Evolutionary conservation across 768 basidiomycete species (phyloP), one percentile per base, ranked within the genome.

Genomic region (Tricholoma flavovirens): DNA sequence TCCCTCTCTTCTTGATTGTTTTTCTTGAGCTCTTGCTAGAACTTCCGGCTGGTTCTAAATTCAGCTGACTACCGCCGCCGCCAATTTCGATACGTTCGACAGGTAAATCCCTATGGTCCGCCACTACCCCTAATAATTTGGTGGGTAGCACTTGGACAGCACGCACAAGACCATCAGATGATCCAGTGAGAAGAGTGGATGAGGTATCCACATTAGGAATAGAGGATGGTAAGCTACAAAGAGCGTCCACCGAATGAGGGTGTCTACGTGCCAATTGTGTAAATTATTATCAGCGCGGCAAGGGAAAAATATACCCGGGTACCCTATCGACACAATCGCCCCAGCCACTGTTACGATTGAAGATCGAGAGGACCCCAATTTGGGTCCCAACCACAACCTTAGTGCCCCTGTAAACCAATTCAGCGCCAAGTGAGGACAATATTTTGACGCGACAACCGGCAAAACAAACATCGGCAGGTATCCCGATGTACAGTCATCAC

Each of bases 371-470:
- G 15, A 94, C 87, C 52, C 95, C 95, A 35, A 91, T 70, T 60
- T 94, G 93, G 0, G 93, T 94, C 11, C 95, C 95, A 4, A 96
- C 90, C 1, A 93, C 83, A 15, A 86, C 73, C 71, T 97, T 98
- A 22, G 85, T 74, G n/a, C 76, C 83, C 21, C 91, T 89, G 56
- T 17, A 50, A 61, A 63, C 26, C 32, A 36, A 12, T 24, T 22
- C 5, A 45, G 21, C 5, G 21, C 14, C 21, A 17, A 10, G 26
- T 26, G 5, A 26, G 24, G 24, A 5, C 24, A 26, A 26, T 26
- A 26, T 26, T n/a, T 26, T 29, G 26, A 29, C 12, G 24, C 46
- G 26, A 30, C 15, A 7, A 49, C 6, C 30, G 15, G 15, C 15
- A n/a, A 49, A 49, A 49, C 2, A 49, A 49, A 49, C 2, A 32